Evolutionary conservation across 2,329 filamentous ascomycete species (phyloP).

Genomic region (Coniochaeta pulveracea): DNA sequence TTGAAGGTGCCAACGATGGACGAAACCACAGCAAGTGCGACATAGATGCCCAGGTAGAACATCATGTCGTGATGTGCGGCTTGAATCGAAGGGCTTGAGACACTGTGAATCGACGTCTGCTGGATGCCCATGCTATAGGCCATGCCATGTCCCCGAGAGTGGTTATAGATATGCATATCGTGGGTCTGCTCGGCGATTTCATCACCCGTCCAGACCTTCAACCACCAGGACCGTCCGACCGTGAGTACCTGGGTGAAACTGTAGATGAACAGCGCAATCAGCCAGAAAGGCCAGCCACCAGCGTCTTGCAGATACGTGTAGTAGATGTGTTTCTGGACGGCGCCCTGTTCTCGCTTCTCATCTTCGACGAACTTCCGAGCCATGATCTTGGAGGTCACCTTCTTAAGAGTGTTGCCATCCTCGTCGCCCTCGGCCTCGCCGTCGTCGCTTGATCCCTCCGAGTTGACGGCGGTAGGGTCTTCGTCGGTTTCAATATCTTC

Average conservation of each 20-base stretch:
- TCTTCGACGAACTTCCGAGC: constrained; percentile 67
- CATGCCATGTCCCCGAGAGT: constrained; percentile 23
- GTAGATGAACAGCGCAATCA: constrained; percentile 39
- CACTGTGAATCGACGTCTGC: constrained; percentile 29
- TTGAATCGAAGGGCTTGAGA: constrained; percentile 14
- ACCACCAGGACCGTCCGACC: constrained; percentile 52
- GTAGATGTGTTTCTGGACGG: constrained; percentile 59
- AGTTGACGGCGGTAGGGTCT: constrained; percentile 40
- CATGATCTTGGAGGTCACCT: constrained; percentile 34
- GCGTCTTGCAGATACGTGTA: constrained; percentile 53
- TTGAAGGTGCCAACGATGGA: constrained; percentile 49
- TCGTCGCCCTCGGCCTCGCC: constrained; percentile 25
- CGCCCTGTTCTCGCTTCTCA: constrained; percentile 59
- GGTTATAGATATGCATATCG: constrained; percentile 12
- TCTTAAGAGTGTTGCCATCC: constrained; percentile 30
- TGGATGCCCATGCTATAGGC: constrained; percentile 34
- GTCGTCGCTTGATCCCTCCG: constrained; percentile 32
- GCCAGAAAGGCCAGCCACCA: constrained; percentile 53
- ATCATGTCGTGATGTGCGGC: constrained; percentile 27
- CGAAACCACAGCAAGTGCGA: constrained; percentile 44
- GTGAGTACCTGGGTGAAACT: constrained; percentile 40
- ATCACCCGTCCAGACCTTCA: constrained; percentile 48
- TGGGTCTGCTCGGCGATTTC: constrained; percentile 21
- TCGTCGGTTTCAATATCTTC: constrained; percentile 37
- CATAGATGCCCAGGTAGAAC: constrained; percentile 60